phyloP scores from a whole-genome alignment of 2,329 filamentous ascomycete species.

The Pseudogymnoascus sp. region DNA sequence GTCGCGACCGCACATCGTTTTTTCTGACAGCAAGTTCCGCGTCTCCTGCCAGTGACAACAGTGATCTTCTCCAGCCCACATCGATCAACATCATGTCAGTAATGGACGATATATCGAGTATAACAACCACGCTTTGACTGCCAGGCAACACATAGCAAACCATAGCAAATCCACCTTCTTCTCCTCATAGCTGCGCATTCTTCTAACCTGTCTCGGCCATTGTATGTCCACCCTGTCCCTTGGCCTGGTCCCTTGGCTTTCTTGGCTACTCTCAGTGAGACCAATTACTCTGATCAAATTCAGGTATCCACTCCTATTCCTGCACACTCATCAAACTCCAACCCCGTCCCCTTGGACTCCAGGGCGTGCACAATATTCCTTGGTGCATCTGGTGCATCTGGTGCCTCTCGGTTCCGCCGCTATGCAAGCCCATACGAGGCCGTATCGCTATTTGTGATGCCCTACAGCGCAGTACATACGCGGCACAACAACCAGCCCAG shows the following conservation, averaged over 20 bases:
- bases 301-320: not conserved
- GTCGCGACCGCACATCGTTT: not conserved
- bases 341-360: not conserved
- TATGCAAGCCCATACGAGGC: not conserved
- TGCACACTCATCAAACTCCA: not conserved
- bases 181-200: not conserved
- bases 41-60: not conserved
- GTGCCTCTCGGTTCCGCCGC: not conserved
- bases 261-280: not conserved
- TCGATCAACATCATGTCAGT: not conserved
- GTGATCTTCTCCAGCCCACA: not conserved
- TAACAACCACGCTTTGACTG: not conserved
- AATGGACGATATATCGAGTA: not conserved
- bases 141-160: not conserved
- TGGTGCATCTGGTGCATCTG: not conserved
- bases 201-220: not conserved
- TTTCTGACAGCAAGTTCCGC: not conserved
- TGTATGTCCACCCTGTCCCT: not conserved
- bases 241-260: conserved; percentile 1
- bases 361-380: not conserved
- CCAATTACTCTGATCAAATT: not conserved
- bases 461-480: not conserved
- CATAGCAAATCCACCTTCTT: not conserved
- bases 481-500: not conserved
- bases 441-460: not conserved